These are phyloP conservation scores for Bromus sterilis DNA, from an alignment of 176 grass and related monocot genomes.

Conservation along the genomic window DNA sequence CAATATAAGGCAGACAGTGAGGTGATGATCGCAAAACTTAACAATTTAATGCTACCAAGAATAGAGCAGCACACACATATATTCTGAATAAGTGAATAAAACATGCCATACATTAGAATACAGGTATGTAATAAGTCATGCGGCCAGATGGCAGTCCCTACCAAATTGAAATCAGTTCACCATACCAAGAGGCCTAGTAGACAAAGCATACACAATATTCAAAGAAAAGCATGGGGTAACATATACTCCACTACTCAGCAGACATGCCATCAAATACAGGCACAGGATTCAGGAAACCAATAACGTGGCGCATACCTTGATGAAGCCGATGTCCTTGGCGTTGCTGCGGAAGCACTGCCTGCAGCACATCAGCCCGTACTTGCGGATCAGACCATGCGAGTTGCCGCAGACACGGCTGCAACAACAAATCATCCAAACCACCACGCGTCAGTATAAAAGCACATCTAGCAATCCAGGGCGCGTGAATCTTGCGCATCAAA, in stretches of 20 bases:
- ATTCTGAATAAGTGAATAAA: neutral
- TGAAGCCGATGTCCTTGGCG: constrained; percentile 93
- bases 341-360: constrained; percentile 98
- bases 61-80: too few species aligned
- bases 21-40: too few species aligned
- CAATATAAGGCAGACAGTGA: too few species aligned
- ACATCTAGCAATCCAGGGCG: neutral
- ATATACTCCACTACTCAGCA: neutral
- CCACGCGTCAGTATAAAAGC: neutral
- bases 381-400: constrained; percentile 81
- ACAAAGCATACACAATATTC: neutral
- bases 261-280: neutral
- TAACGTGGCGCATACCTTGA: constrained; percentile 48
- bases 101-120: neutral
- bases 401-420: constrained; percentile 85
- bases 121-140: neutral
- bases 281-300: neutral
- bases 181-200: neutral
- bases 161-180: neutral
- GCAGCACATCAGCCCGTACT: constrained; percentile 95
- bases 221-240: neutral
- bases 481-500: neutral
- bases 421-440: neutral
- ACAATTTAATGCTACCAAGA: too few species aligned
- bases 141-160: neutral